Evolutionary conservation across 2,329 filamentous ascomycete species (phyloP).

Genomic region (Sphaceloma murrayae): DNA sequence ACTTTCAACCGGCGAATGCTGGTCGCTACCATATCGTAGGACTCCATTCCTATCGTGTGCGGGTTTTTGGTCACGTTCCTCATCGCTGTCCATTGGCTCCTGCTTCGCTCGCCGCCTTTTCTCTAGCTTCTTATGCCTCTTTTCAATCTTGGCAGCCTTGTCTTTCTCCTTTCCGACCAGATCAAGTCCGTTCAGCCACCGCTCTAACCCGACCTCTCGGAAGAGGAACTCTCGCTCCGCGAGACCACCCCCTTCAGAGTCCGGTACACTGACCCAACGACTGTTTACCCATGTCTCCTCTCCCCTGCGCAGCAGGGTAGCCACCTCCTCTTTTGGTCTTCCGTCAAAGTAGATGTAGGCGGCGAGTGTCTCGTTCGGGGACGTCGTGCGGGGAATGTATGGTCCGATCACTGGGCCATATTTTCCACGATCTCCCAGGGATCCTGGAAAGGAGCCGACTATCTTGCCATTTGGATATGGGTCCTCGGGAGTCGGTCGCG

Average conservation of each 20-base stretch:
- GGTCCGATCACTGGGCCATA: conserved; percentile 56
- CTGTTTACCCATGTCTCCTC: conserved; percentile 99
- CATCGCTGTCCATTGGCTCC: conserved; percentile 43
- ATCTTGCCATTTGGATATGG: conserved; percentile 73
- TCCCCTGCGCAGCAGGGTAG: conserved; percentile 78
- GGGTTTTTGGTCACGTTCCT: conserved; percentile 39
- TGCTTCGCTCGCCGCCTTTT: conserved; percentile 72
- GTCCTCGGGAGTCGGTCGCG: conserved; percentile 65
- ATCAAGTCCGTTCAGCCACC: conserved; percentile 93
- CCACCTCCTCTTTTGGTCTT: conserved; percentile 88
- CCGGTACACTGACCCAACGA: conserved; percentile 89
- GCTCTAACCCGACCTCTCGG: conserved; percentile 87
- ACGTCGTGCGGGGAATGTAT: conserved; percentile 86
- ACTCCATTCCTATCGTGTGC: conserved; percentile 43
- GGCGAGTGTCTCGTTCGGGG: conserved; percentile 91
- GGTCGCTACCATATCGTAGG: conserved; percentile 71
- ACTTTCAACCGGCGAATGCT: conserved; percentile 62
- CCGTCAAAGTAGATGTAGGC: conserved; percentile 99
- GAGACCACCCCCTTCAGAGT: conserved; percentile 82
- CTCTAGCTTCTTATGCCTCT: conserved; percentile 48
- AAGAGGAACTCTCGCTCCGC: conserved; percentile 96
- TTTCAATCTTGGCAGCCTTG: conserved; percentile 67
- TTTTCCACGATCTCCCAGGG: conserved; percentile 42
- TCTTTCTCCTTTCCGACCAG: conserved; percentile 63
- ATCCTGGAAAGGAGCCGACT: conserved; percentile 60